phyloP scores from a whole-genome alignment of 2,329 filamentous ascomycete genomes.

The Harringtonia aguacate region DNA sequence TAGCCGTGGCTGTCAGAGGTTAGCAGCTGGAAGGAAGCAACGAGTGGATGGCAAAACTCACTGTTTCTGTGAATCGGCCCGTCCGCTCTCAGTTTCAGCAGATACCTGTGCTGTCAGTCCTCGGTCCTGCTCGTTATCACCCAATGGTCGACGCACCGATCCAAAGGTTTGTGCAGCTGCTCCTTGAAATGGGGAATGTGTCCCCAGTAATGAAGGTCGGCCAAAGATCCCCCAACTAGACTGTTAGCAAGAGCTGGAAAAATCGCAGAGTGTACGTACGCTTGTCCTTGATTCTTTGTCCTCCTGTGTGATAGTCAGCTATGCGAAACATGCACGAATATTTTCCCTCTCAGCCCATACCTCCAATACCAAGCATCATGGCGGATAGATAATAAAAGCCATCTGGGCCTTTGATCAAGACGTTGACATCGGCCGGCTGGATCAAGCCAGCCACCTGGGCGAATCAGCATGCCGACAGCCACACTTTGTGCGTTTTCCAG shows the following conservation, averaged over 20 bases:
- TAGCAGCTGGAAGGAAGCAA: background rate
- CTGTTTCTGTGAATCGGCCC: background rate
- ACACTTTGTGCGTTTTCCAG: background rate
- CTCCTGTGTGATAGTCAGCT: background rate
- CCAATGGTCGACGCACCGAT: too few species aligned
- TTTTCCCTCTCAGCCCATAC: too few species aligned
- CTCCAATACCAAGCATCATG: constrained; percentile 1
- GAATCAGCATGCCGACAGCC: too few species aligned
- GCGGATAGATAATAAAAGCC: background rate
- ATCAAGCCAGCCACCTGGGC: background rate
- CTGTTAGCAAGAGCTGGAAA: background rate
- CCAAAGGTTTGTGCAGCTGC: background rate
- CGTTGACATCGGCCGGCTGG: background rate
- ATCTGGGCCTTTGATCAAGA: background rate
- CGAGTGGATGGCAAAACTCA: background rate
- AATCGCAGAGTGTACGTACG: background rate
- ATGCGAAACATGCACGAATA: too few species aligned
- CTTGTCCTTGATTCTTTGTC: background rate
- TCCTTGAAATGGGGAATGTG: background rate
- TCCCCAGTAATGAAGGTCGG: background rate
- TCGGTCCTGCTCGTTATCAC: too few species aligned
- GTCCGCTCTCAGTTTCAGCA: background rate
- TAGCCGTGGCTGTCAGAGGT: background rate
- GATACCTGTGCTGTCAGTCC: too few species aligned
- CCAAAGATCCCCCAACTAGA: background rate